Evolutionary conservation across 106 monocot genomes (phyloP).

Genomic region (Platanthera guangdongensis): DNA sequence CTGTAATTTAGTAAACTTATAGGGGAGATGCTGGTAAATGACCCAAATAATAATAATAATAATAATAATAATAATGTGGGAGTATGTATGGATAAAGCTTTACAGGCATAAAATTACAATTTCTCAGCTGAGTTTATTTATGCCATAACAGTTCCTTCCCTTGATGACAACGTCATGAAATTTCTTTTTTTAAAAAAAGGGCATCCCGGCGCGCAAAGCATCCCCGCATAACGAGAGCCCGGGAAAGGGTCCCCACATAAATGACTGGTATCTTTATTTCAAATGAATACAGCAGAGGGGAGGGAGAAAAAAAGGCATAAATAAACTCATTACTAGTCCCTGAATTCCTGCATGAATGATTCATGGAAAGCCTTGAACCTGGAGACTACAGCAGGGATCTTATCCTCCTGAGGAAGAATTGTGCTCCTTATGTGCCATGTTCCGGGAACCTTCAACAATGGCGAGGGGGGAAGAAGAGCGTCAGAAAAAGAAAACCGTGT

Average conservation of each 20-base stretch:
- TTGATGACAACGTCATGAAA: background rate
- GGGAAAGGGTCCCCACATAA: background rate
- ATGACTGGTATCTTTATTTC: slow-evolving; percentile 1
- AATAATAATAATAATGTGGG: too few relatives aligned
- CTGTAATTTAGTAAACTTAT: too few relatives aligned
- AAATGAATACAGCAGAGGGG: background rate
- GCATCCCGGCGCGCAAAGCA: too few relatives aligned
- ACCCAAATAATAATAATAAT: too few relatives aligned
- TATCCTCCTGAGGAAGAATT: slow-evolving; percentile 94
- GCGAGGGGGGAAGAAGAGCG: background rate
- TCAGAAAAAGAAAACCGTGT: background rate
- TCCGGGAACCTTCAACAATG: slow-evolving; percentile 59
- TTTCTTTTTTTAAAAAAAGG: background rate
- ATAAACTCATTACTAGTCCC: slow-evolving; percentile 24
- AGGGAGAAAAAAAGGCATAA: background rate
- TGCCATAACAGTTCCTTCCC: background rate
- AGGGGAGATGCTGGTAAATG: too few relatives aligned
- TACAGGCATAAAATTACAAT: background rate
- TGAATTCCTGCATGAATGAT: slow-evolving; percentile 62
- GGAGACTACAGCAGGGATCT: slow-evolving; percentile 85
- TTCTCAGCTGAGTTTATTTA: background rate
- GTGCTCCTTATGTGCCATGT: slow-evolving; percentile 98
- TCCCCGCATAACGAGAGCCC: too few relatives aligned
- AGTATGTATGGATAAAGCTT: too few relatives aligned
- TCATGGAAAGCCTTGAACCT: slow-evolving; percentile 79